Percentiles rank a stretch among this genome's conserved stretches.
These are phyloP conservation scores for Quercus aquifolioides DNA, from an alignment of 306 rosid genomes.

Conservation along the genomic window DNA sequence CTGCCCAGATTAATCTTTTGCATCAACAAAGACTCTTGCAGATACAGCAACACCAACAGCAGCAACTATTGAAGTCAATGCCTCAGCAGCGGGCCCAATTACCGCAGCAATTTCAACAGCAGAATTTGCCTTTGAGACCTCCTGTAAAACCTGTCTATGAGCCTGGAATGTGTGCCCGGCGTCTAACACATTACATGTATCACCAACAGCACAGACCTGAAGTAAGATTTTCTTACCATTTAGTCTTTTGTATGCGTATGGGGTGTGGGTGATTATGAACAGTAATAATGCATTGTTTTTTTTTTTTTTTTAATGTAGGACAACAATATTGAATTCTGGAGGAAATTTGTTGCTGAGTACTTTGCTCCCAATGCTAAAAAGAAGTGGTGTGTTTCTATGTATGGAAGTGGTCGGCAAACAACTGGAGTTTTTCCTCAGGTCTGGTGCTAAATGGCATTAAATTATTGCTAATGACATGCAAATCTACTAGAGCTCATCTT, in stretches of 20 bases:
- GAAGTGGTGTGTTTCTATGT: slow-evolving; percentile 99
- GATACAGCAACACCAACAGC: slow-evolving; percentile 83
- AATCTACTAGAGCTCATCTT: slow-evolving; percentile 13
- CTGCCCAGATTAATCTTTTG: slow-evolving; percentile 81
- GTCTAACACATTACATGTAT: slow-evolving; percentile 91
- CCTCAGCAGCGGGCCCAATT: slow-evolving; percentile 85
- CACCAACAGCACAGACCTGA: slow-evolving; percentile 95
- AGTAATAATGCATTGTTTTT: slow-evolving; percentile 15
- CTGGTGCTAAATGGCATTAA: slow-evolving; percentile 28
- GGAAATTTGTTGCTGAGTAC: slow-evolving; percentile 91
- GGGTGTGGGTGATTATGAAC: slow-evolving; percentile 16
- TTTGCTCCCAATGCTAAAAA: slow-evolving; percentile 95
- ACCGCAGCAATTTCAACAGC: slow-evolving; percentile 85
- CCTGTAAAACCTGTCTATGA: slow-evolving; percentile 80
- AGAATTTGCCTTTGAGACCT: slow-evolving; percentile 69
- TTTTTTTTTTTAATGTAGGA: slow-evolving; percentile 47
- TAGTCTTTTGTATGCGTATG: slow-evolving; percentile 2
- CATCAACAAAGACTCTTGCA: slow-evolving; percentile 79
- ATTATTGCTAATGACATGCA: slow-evolving; percentile 14
- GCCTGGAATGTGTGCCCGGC: slow-evolving; percentile 97
- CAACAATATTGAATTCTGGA: slow-evolving; percentile 95
- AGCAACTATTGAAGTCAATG: slow-evolving; percentile 78
- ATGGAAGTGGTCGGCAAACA: slow-evolving; percentile 93
- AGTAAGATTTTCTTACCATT: slow-evolving; percentile 38
- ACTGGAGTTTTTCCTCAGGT: slow-evolving; percentile 99